These are phyloP conservation scores for Geosmithia putterillii DNA, from an alignment of 2,329 filamentous ascomycete species.

Conservation along the genomic window DNA sequence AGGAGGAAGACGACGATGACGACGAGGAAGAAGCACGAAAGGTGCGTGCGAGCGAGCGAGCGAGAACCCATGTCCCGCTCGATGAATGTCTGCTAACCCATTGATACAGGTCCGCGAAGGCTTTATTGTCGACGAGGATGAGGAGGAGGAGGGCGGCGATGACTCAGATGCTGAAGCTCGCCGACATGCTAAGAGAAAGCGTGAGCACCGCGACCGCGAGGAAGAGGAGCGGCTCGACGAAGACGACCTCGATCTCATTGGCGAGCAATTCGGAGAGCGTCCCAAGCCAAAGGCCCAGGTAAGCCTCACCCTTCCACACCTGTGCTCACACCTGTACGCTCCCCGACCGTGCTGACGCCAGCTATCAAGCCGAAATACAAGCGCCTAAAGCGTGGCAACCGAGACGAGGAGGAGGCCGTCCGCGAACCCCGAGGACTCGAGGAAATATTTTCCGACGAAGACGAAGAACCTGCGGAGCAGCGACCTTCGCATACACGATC, in stretches of 20 bases:
- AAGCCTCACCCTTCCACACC: constrained; percentile 15
- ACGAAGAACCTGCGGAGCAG: constrained; percentile 57
- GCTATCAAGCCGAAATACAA: constrained; percentile 72
- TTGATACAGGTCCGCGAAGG: constrained; percentile 66
- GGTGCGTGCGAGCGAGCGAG: constrained; percentile 26
- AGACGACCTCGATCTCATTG: constrained; percentile 91
- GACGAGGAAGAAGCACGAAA: constrained; percentile 74
- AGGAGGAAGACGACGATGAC: constrained; percentile 86
- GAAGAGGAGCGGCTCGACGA: constrained; percentile 87
- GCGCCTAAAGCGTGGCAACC: constrained; percentile 83
- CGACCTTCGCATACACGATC: constrained; percentile 33
- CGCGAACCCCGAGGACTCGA: constrained; percentile 62
- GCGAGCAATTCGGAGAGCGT: constrained; percentile 57
- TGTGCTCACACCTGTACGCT: neutral
- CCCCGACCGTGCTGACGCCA: neutral
- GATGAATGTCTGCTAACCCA: constrained; percentile 2
- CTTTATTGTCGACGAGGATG: constrained; percentile 91
- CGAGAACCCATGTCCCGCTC: neutral
- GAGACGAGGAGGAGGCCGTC: constrained; percentile 56
- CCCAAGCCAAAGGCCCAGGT: constrained; percentile 59
- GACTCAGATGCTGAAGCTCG: constrained; percentile 40
- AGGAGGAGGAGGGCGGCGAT: constrained; percentile 57
- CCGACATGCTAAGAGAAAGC: constrained; percentile 57
- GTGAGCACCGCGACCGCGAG: constrained; percentile 62
- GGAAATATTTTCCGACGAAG: constrained; percentile 92